Conservation (phyloP, 2,329 filamentous ascomycete species). For the Monilinia fructicola region DNA sequence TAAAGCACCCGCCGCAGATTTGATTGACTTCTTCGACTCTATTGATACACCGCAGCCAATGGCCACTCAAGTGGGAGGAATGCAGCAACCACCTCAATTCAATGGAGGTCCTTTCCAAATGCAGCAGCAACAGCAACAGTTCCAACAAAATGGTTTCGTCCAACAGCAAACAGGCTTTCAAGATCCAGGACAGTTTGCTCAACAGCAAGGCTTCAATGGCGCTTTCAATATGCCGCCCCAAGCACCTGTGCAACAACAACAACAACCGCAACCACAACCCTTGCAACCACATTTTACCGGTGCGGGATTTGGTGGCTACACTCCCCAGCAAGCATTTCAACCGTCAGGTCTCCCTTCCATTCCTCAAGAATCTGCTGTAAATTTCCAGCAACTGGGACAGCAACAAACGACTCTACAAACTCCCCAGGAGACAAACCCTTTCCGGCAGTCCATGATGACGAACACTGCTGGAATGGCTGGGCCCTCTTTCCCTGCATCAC, state of each 20-base stretch:
- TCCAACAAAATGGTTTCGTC: constrained; percentile 46
- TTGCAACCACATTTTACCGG: constrained; percentile 66
- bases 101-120: constrained; percentile 36
- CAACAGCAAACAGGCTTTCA: constrained; percentile 46
- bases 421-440: constrained; percentile 78
- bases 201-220: constrained; percentile 41
- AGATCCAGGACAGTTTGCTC: constrained; percentile 46
- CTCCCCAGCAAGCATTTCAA: constrained; percentile 62
- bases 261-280: constrained; percentile 45
- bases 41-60: constrained; percentile 83
- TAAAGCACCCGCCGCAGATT: constrained; percentile 70
- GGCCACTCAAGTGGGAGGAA: constrained; percentile 47
- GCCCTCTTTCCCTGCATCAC: constrained; percentile 45
- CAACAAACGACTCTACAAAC: constrained; percentile 46
- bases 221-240: constrained; percentile 34
- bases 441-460: constrained; percentile 84
- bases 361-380: constrained; percentile 55
- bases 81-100: constrained; percentile 41
- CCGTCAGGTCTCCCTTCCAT: constrained; percentile 55
- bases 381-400: constrained; percentile 48
- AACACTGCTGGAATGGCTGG: constrained; percentile 49
- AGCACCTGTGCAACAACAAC: constrained; percentile 11
- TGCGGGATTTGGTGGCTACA: constrained; percentile 81
- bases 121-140: constrained; percentile 41
- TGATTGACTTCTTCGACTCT: constrained; percentile 93